Evolutionary conservation across 352 stramenopile genomes (phyloP), one percentile per base, ranked within the genome.

Genomic region (Globisporangium echinulatum): DNA sequence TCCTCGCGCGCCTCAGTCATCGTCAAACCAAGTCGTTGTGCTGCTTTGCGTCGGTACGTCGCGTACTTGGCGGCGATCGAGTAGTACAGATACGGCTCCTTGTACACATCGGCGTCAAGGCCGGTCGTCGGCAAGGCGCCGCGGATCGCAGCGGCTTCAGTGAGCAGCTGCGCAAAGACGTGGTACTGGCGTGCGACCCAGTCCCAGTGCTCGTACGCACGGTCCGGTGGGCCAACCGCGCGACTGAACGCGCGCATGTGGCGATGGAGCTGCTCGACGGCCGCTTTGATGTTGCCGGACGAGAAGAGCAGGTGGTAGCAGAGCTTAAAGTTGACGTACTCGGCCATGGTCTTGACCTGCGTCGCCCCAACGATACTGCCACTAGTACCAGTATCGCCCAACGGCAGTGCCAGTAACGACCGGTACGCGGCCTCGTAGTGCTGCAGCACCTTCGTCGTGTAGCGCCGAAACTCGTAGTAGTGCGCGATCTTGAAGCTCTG

Each of bases 401-500:
- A 43, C 1, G 82, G 82, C 38, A 93, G 61, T 37, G 79, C 59
- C 17, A 86, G 60, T 38, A 91, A 68, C 0, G 82, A 71, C 3
- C 79, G 70, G 62, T 96, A 96, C 25, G 86, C 86, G 0, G 77
- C 72, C 62, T 94, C 86, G 53, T 96, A 96, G 59, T 96, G 76
- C 53, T 91, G 75, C 38, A 96, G 53, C 46, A 94, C 82, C 58
- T 96, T 96, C 53, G 79, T 90, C 49, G 82, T 94, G 56, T 91
- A 89, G 6, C 85, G 72, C 50, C 86, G 73, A 57, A 96, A 96
- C 67, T 96, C 86, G 55, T 94, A 94, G 58, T 91, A 96, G 58
- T 96, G 86, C 17, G 84, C 86, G 47, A 94, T 91, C 72, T 96
- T 96, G 63, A 96, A 96, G 58, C 79, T 88, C 49, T 91, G 74